Evolutionary conservation across 2,329 filamentous ascomycete genomes (phyloP).

Genomic region (Coniochaeta ligniaria): DNA sequence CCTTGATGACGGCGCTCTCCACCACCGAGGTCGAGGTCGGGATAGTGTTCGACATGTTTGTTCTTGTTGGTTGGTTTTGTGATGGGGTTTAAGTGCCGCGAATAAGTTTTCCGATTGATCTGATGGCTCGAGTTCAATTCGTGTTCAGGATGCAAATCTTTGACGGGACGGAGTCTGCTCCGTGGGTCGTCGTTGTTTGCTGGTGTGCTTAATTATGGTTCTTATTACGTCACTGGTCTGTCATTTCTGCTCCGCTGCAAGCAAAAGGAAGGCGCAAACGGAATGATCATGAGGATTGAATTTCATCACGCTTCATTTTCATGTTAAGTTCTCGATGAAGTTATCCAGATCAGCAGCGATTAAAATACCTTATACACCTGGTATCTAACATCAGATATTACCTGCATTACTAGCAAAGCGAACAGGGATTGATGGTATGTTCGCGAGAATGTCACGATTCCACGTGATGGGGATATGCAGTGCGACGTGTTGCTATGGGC

Average conservation of each 20-base stretch:
- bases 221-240: background rate
- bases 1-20: conserved; percentile 62
- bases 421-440: too few species aligned
- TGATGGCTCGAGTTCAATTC: background rate
- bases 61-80: too few species aligned
- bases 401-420: too few species aligned
- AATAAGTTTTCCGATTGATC: too few species aligned
- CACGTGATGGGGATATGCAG: background rate
- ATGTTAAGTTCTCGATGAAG: background rate
- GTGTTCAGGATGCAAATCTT: background rate
- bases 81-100: too few species aligned
- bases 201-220: background rate
- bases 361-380: too few species aligned
- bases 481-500: background rate
- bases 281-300: background rate
- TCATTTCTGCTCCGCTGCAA: background rate
- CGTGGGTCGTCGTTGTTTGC: background rate
- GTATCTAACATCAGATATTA: too few species aligned
- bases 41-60: conserved; percentile 27
- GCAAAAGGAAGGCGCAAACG: background rate
- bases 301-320: background rate
- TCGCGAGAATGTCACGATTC: too few species aligned
- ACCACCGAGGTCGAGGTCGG: conserved; percentile 60
- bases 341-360: too few species aligned
- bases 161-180: background rate